These are phyloP conservation scores for Mercurialis annua DNA, from an alignment of 345 rosid species.

Conservation along the genomic window DNA sequence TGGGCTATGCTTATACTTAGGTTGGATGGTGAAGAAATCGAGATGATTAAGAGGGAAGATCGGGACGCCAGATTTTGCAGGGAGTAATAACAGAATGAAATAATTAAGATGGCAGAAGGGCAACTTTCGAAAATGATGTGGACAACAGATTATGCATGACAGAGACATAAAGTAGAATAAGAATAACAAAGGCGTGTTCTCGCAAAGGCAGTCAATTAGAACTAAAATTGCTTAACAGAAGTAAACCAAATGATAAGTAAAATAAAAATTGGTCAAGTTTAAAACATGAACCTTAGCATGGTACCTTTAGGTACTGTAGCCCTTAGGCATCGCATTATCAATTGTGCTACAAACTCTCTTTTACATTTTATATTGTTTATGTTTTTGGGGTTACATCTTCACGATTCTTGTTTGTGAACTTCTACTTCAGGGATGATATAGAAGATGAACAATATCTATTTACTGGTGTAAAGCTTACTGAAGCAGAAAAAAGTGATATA, in stretches of 20 bases:
- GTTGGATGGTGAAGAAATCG: neutral
- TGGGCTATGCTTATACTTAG: neutral
- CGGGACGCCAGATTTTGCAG: neutral
- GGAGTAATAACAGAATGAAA: neutral
- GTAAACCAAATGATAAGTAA: neutral
- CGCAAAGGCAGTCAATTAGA: neutral
- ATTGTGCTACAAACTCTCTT: constrained; percentile 3
- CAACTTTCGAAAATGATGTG: neutral
- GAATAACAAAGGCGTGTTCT: neutral
- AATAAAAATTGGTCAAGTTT: neutral
- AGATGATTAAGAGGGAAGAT: neutral
- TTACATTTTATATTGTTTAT: neutral
- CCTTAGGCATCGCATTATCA: neutral
- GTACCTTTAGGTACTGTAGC: neutral
- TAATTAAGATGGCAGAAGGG: neutral
- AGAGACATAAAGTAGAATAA: neutral
- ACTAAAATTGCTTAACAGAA: neutral
- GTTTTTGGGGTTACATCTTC: neutral
- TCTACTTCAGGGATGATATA: constrained; percentile 69
- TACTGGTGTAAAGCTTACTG: constrained; percentile 68
- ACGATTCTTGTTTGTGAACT: neutral
- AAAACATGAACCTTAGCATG: neutral
- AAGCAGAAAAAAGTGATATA: constrained; percentile 56
- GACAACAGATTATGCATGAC: neutral
- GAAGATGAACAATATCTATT: constrained; percentile 87